These are phyloP conservation scores for Aaosphaeria pasadenensis DNA, from an alignment of 2,329 filamentous ascomycete genomes.

Conservation along the genomic window DNA sequence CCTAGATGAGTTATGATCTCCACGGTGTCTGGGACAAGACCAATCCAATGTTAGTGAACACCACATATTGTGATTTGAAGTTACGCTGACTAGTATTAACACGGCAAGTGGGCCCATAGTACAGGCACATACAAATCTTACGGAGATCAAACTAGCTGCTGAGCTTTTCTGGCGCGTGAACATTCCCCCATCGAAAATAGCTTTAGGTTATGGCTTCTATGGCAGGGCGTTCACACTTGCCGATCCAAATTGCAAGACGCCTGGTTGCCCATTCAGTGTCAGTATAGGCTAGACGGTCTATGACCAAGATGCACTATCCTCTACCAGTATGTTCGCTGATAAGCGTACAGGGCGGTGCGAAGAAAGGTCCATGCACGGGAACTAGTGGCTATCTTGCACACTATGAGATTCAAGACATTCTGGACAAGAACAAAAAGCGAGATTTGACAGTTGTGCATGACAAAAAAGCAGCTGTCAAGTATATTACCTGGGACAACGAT, in stretches of 20 bases:
- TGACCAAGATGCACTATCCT: too few relatives aligned
- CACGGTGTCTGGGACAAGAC: conserved; percentile 43
- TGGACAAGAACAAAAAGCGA: conserved; percentile 8
- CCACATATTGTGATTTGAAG: not conserved
- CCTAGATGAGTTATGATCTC: conserved; percentile 38
- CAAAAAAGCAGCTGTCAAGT: conserved; percentile 19
- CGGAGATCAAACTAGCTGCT: conserved; percentile 40
- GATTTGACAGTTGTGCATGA: conserved; percentile 7
- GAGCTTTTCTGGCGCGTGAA: conserved; percentile 48
- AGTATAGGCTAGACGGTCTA: too few relatives aligned
- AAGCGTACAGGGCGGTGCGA: conserved; percentile 6
- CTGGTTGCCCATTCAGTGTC: conserved; percentile 4
- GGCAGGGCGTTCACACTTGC: conserved; percentile 28
- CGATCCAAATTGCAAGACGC: conserved; percentile 7
- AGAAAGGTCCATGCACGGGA: conserved; percentile 17
- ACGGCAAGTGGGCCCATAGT: conserved; percentile 25
- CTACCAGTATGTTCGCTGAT: too few relatives aligned
- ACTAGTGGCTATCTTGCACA: conserved; percentile 12
- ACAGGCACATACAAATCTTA: conserved; percentile 44
- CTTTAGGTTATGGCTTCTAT: conserved; percentile 47
- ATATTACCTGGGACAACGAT: conserved; percentile 24
- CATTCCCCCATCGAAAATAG: conserved; percentile 39
- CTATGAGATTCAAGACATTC: conserved; percentile 15
- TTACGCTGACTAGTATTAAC: too few relatives aligned
- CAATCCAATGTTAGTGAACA: conserved; percentile 15